phyloP scores from a whole-genome alignment of 106 monocot species.

The Xerophyta viscosa region DNA sequence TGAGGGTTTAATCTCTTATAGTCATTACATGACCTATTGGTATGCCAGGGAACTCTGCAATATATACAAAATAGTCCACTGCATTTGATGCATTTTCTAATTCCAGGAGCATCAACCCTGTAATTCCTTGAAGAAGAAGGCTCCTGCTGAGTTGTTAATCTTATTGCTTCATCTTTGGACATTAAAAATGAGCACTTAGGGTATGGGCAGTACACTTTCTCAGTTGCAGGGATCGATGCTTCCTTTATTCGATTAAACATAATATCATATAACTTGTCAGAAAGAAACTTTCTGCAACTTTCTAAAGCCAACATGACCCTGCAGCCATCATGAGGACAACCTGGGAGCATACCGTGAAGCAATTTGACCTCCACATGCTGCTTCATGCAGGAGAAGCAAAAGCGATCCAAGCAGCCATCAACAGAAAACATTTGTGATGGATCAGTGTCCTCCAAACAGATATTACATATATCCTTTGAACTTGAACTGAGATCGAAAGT shows the following conservation, averaged over 20 bases:
- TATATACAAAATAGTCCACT: constrained; percentile 51
- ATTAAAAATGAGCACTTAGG: constrained; percentile 89
- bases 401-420: constrained; percentile 55
- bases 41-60: constrained; percentile 88
- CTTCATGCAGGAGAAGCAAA: constrained; percentile 81
- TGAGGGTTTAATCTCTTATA: constrained; percentile 49
- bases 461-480: constrained; percentile 28
- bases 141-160: constrained; percentile 8
- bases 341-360: constrained; percentile 61
- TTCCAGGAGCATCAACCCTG: constrained; percentile 14
- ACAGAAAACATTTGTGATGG: constrained; percentile 46
- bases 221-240: constrained; percentile 58
- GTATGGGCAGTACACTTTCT: constrained; percentile 86
- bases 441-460: constrained; percentile 71
- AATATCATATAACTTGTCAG: constrained; percentile 38
- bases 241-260: constrained; percentile 63
- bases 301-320: constrained; percentile 43
- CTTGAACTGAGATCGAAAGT: too few relatives aligned
- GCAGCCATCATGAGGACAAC: constrained; percentile 76
- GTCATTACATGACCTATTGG: constrained; percentile 43
- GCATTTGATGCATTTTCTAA: constrained; percentile 75
- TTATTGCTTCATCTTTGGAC: constrained; percentile 48
- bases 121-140: constrained; percentile 32
- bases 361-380: constrained; percentile 88
- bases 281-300: constrained; percentile 46